Percentiles rank a stretch among this genome's conserved stretches.
phyloP scores from a whole-genome alignment of 352 stramenopile species.

The Pythium vanterpoolii region DNA sequence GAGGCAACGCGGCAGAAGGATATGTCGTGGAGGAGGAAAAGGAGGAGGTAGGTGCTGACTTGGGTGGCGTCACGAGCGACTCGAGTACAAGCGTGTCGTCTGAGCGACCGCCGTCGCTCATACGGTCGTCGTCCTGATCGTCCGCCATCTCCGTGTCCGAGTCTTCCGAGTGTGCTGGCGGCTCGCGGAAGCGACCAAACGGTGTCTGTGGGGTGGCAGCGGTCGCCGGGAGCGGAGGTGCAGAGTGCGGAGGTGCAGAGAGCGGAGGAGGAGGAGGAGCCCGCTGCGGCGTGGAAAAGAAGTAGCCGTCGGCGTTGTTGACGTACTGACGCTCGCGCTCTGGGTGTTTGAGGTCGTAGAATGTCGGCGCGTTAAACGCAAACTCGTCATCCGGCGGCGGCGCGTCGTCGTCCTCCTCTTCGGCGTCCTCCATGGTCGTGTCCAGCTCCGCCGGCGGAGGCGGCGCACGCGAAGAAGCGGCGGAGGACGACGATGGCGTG shows the following conservation, averaged over 20 bases:
- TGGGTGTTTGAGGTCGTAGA: constrained; percentile 81
- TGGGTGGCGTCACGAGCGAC: constrained; percentile 15
- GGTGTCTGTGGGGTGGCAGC: constrained; percentile 16
- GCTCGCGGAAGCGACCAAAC: constrained; percentile 21
- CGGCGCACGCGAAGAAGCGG: neutral
- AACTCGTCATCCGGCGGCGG: constrained; percentile 54
- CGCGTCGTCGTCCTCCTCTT: constrained; percentile 27
- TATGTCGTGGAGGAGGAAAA: too few relatives aligned
- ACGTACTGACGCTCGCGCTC: constrained; percentile 70
- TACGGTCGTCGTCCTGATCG: constrained; percentile 33
- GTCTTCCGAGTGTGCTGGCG: constrained; percentile 29
- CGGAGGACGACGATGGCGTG: constrained; percentile 3
- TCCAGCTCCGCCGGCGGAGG: constrained; percentile 13
- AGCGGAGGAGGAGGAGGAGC: neutral
- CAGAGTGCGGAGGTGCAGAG: neutral
- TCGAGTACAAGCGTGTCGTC: constrained; percentile 44
- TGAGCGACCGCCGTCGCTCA: constrained; percentile 38
- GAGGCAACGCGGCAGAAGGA: neutral
- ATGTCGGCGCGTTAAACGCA: constrained; percentile 72
- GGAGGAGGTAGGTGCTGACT: constrained; percentile 16
- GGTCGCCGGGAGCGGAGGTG: neutral
- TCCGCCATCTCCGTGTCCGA: constrained; percentile 14
- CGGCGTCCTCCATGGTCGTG: constrained; percentile 34
- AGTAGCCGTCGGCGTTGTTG: constrained; percentile 86
- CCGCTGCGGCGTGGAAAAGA: constrained; percentile 28